Base-by-base conservation (phyloP, 352 stramenopile species). In the Pythium brassicae region DNA sequence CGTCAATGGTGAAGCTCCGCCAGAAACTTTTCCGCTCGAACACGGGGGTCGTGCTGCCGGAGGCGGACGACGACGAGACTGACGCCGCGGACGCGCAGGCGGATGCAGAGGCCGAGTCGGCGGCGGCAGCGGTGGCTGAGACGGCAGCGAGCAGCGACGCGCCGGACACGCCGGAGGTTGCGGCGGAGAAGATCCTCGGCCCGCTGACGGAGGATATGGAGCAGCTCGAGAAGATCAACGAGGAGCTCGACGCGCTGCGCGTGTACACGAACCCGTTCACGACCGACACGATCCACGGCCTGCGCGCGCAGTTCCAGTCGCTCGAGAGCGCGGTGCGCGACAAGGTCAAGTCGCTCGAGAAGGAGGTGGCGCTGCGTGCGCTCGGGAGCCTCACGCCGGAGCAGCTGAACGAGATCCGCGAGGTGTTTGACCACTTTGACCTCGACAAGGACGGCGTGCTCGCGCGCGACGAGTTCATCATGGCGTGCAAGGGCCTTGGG, bases 371-470 rank as follows among this genome's bases (percentile, higher is more conserved):
- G 35, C 71, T 93, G 42, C 89, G 82, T 64, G 72, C 94, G 58
- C 60, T 96, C 19, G 86, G 85, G 46, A 89, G 91, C 49, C 73
- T 97, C 25, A 92, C 82, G 32, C 58, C 85, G 5, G 63, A 92
- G 56, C 87, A 97, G 68, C 71, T 89, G 44, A 79, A 76, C 56
- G 88, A 97, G 59, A 94, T 96, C 54, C 82, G 89, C 53, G 88
- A 97, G 59, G 87, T 95, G 29, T 97, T 97, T 40, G 78, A 94
- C 52, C 82, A 94, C 66, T 97, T 97, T 51, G 88, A 97, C 53
- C 61, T 92, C 40, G 86, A 97, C 56, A 79, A 94, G 40, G 85
- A 94, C 53, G 81, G 85, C 52, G 82, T 90, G 27, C 67, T 97
- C 14, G 83, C 82, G 26, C 84, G 89, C 25, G 83, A 93, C 23